A percentile compares a stretch with the other conserved stretches of the same genome.
Conservation (phyloP, 2,329 filamentous ascomycete genomes). For the Xylaria sp. region DNA sequence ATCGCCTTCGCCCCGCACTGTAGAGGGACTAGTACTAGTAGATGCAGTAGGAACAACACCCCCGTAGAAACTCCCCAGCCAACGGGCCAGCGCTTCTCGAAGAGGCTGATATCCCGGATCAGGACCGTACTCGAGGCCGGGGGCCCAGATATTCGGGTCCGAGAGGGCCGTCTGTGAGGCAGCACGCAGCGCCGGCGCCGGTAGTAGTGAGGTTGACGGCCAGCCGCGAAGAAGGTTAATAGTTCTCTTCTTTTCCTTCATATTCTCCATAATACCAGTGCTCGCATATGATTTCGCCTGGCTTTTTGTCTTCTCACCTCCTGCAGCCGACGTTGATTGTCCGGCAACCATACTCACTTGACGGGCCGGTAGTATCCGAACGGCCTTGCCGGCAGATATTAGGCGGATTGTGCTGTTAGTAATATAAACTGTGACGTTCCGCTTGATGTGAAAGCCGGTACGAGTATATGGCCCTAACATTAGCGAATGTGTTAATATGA, state of each 20-base stretch:
- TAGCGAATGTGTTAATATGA: neutral
- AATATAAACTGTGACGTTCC: constrained; percentile 6
- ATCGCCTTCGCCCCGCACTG: constrained; percentile 28
- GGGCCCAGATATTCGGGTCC: constrained; percentile 66
- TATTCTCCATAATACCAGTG: neutral
- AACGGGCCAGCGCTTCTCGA: constrained; percentile 73
- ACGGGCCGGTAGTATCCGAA: neutral
- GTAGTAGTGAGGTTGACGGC: constrained; percentile 73
- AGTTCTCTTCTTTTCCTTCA: constrained; percentile 49
- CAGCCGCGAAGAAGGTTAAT: constrained; percentile 77
- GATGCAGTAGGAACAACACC: constrained; percentile 18
- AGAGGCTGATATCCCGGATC: constrained; percentile 80
- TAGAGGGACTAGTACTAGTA: constrained; percentile 54
- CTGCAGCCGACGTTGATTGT: constrained; percentile 3
- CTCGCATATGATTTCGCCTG: neutral
- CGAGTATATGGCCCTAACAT: constrained; percentile 1
- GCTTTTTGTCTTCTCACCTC: neutral
- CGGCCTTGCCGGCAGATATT: neutral
- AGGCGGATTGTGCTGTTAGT: constrained; percentile 2
- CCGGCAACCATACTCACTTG: constrained; percentile 8
- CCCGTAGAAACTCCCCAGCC: constrained; percentile 73
- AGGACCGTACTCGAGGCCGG: constrained; percentile 81
- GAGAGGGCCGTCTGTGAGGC: constrained; percentile 72
- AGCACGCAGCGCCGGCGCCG: constrained; percentile 68
- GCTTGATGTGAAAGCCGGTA: neutral